Evolutionary conservation across 2,329 filamentous ascomycete genomes (phyloP).

Genomic region (Blumeria graminis): DNA sequence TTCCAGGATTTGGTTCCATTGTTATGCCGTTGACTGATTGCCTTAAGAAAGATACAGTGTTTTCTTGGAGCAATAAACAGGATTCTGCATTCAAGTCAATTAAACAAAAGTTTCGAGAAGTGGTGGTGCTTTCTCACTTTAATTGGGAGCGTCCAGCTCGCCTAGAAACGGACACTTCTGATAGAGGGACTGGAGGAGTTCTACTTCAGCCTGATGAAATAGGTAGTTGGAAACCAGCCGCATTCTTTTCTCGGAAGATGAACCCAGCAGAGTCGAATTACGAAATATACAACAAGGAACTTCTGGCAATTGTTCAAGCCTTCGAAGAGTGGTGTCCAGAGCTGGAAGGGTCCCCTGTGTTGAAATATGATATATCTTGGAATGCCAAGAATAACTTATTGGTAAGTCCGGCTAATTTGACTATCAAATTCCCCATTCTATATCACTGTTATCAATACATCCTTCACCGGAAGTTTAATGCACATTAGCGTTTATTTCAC

Average conservation of each 20-base stretch:
- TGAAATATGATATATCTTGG: no score
- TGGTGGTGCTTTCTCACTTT: not conserved
- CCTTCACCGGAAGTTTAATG: no score
- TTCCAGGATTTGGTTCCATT: not conserved
- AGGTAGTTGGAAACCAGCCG: not conserved
- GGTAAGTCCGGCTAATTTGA: no score
- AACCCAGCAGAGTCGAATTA: not conserved
- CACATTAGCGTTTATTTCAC: no score
- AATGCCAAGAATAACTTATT: no score
- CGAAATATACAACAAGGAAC: not conserved
- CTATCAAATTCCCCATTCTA: no score
- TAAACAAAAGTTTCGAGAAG: not conserved
- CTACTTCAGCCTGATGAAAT: not conserved
- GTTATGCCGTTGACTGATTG: not conserved
- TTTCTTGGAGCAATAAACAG: not conserved
- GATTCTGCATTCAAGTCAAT: not conserved
- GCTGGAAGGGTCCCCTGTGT: not conserved
- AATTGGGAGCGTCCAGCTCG: not conserved
- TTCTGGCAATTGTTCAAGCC: not conserved
- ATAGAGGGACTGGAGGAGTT: not conserved
- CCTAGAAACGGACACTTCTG: not conserved
- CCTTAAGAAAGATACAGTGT: not conserved
- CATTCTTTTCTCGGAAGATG: not conserved
- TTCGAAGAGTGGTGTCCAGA: not conserved
- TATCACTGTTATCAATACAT: no score